phyloP scores from a whole-genome alignment of 495 filamentous ascomycete genomes.

The Cryomyces antarcticus region DNA sequence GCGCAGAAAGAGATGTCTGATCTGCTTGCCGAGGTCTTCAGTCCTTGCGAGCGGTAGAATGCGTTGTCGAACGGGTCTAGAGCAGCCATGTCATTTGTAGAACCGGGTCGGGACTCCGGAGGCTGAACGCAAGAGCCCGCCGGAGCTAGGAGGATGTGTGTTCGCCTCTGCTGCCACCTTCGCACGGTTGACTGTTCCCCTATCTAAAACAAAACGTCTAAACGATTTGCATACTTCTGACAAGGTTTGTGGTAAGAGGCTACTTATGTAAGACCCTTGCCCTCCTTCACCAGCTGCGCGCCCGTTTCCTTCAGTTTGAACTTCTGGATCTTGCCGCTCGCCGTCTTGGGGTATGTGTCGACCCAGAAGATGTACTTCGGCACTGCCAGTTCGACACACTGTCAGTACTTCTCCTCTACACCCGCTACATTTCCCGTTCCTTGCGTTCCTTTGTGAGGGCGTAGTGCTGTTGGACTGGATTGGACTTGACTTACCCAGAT shows the following conservation, averaged over 20 bases:
- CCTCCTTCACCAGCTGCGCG: constrained; percentile 23
- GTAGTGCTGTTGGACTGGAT: background rate
- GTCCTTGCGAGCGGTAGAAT: too few species aligned
- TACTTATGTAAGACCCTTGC: constrained; percentile 4
- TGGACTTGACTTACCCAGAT: constrained; percentile 35
- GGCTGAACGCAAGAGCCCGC: too few species aligned
- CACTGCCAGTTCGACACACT: constrained; percentile 22
- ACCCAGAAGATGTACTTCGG: constrained; percentile 84
- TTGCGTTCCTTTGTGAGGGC: background rate
- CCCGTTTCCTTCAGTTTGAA: constrained; percentile 62
- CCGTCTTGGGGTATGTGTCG: constrained; percentile 71
- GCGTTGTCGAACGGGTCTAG: too few species aligned
- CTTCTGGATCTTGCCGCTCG: constrained; percentile 94
- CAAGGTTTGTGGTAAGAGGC: background rate
- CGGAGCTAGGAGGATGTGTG: too few species aligned
- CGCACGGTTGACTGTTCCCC: too few species aligned
- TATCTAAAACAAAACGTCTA: too few species aligned
- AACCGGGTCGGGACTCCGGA: too few species aligned
- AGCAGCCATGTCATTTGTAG: too few species aligned
- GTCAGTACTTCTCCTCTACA: background rate
- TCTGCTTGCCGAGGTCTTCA: too few species aligned
- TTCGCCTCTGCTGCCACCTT: too few species aligned
- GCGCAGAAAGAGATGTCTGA: too few species aligned
- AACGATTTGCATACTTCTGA: too few species aligned
- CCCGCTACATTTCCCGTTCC: background rate